phyloP scores from a whole-genome alignment of 2,329 filamentous ascomycete species.

The Sarocladium strictum region DNA sequence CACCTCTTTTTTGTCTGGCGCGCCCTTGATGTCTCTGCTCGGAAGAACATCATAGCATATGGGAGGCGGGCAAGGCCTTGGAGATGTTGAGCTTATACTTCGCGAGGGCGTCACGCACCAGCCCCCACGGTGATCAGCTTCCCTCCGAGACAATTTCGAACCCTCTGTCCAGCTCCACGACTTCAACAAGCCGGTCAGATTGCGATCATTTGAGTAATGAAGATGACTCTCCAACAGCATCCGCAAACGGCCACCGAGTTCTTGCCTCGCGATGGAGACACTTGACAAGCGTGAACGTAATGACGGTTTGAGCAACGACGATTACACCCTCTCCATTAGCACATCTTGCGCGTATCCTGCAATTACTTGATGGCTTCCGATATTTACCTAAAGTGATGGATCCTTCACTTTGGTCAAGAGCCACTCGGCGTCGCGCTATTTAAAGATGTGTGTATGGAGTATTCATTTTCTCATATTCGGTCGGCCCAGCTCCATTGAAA shows the following conservation, averaged over 20 bases:
- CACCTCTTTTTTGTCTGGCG: background rate
- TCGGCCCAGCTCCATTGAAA: background rate
- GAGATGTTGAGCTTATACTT: background rate
- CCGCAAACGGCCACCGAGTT: background rate
- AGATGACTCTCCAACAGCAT: background rate
- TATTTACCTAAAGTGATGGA: background rate
- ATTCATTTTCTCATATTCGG: background rate
- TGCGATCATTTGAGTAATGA: background rate
- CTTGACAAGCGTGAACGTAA: background rate
- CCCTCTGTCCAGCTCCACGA: background rate
- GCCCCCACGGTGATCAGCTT: background rate
- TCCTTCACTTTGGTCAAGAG: background rate
- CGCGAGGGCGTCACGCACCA: background rate
- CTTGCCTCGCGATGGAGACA: background rate
- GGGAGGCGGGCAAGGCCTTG: background rate
- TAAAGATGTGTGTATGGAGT: no score
- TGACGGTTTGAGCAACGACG: background rate
- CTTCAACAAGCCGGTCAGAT: background rate
- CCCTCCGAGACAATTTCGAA: background rate
- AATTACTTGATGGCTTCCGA: conserved; percentile 1
- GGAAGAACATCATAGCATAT: background rate
- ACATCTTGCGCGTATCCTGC: background rate
- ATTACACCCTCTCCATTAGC: conserved; percentile 4
- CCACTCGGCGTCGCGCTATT: conserved; percentile 7
- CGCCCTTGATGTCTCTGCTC: conserved; percentile 6